phyloP scores from a whole-genome alignment of 2,329 filamentous ascomycete genomes.

The Phialophora expanda region DNA sequence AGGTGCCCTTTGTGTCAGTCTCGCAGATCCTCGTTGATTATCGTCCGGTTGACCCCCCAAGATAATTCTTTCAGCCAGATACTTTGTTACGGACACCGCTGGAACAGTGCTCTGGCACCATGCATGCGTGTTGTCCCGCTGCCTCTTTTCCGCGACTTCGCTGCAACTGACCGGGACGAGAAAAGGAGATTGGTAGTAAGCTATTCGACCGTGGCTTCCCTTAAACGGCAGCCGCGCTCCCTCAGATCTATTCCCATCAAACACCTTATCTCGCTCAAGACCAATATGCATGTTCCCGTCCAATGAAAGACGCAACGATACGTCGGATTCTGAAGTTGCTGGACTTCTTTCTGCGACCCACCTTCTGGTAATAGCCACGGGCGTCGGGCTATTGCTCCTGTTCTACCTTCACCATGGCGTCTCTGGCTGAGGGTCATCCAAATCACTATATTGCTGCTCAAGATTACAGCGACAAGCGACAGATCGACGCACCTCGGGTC shows the following conservation, averaged over 20 bases:
- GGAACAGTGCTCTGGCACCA: background rate
- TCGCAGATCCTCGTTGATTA: background rate
- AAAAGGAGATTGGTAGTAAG: background rate
- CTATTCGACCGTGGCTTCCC: background rate
- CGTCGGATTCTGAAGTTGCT: background rate
- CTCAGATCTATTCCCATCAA: background rate
- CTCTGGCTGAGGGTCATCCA: background rate
- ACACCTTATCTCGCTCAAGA: background rate
- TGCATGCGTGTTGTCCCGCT: background rate
- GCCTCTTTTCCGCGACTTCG: background rate
- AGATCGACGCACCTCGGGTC: constrained; percentile 23
- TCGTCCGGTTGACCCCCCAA: background rate
- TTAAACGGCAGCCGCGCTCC: background rate
- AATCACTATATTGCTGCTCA: constrained; percentile 25
- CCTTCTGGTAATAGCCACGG: background rate
- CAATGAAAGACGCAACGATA: background rate
- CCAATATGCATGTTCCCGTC: background rate
- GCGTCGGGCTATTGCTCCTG: background rate
- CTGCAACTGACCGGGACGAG: background rate
- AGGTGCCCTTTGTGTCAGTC: background rate
- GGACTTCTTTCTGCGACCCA: background rate
- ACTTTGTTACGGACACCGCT: background rate
- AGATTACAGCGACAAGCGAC: constrained; percentile 30
- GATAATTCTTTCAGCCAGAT: background rate
- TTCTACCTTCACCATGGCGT: background rate